Evolutionary conservation across 805 yeast species (phyloP), one percentile per base, ranked within the genome.

Genomic region (Wickerhamomyces ciferrii): DNA sequence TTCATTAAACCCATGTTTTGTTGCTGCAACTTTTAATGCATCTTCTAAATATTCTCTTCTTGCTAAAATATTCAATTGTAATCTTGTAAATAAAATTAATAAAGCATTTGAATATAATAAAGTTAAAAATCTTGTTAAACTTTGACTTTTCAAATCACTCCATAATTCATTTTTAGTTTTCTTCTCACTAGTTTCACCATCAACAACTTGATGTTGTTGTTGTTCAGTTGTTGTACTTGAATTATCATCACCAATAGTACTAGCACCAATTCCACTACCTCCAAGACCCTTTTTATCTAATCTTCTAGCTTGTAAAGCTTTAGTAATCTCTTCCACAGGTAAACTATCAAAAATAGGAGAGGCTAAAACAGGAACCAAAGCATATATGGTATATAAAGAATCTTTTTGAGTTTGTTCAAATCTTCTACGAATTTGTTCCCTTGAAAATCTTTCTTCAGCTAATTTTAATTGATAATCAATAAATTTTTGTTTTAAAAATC

Each of bases 331-430:
- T 56, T 89, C 96, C 20, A 87, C 91, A 7, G 87, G 83, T 50
- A 84, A 70, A 45, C 70, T 70, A 19, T 75, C 78, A 48, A 82
- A 65, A 8, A 88, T 75, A 15, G 87, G 88, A 27, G 75, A 75
- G 6, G 83, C 74, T 39, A 91, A 69, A 5, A 88, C 87, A 2
- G 96, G 96, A 42, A 87, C 70, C 50, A 92, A 72, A 4, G 95
- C 91, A 60, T 87, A 72, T 44, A 91, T 79, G 0, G 97, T 92
- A 68, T 81, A 81, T 44, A 85, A 74, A 41, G 96, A 87, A 65
- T 92, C 98, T 54, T 83, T 83, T 59, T 91, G 97, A 11, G 97
- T 92, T 69, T 90, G 97, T 43, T 85, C 81, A 58, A 90, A 92
- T 48, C 97, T 70, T 54, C 94, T 75, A 54, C 83, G 83, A 48